Base-by-base conservation (phyloP, 108 stramenopile species). In the Skeletonema costatum region DNA sequence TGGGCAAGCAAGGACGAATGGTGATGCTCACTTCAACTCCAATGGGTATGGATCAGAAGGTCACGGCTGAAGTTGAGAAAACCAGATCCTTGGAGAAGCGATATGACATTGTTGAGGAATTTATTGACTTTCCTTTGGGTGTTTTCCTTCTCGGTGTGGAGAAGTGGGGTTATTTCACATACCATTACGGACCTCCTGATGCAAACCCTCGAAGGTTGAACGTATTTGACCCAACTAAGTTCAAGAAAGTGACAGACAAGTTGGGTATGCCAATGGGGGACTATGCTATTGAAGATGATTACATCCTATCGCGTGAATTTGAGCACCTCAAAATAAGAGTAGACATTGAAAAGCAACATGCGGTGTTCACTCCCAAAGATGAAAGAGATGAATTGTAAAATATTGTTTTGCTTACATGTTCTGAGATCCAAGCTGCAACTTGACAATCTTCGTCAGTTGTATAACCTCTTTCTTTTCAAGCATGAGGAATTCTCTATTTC, bases 401-500 rank as follows among this genome's bases (percentile, higher is more conserved):
- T 56, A 6, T 10, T 56, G 25, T 25, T 11, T 39, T 29, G 35
- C 6, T 13, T 64, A 39, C 35, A 64, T 19, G n/a, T 39, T 39
- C 2, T 64, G 29, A 36, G 63, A 69, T 33, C 73, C 80, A 44
- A 85, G 73, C 66, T 93, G 92, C 50, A 80, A 63, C 50, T 85
- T 87, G 14, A 89, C 89, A 51, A 92, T 80, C 78, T 87, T 86
- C 9, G 92, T 72, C 72, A 96, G 73, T 51, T 82, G 79, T 25
- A 81, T 68, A n/a, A 96, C 87, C 75, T 96, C 92, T 67, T 96
- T 96, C 84, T 96, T 96, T 67, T 96, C 94, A 42, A 96, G 71
- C 51, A 92, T 66, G n/a, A 96, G 76, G 65, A 95, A 85, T 56
- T 85, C 84, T 25, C 73, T 81, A 35, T 44, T 72, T 9, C 16